phyloP scores from a whole-genome alignment of 1,284 basidiomycete genomes.

The Ganoderma sp. region DNA sequence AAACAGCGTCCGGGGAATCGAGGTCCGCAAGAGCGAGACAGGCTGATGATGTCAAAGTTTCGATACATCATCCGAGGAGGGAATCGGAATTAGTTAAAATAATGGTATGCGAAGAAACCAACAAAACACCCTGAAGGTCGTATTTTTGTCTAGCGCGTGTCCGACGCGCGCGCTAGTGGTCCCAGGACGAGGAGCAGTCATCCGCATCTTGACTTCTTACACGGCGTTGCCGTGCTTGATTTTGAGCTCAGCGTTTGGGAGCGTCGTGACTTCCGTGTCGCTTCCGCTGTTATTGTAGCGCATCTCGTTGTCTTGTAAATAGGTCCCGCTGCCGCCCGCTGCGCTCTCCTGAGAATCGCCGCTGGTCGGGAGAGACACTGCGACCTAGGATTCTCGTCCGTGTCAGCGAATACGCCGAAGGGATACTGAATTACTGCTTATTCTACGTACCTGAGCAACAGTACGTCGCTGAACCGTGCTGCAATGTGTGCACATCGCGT shows the following conservation, averaged over 20 bases:
- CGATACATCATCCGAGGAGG: too few relatives aligned
- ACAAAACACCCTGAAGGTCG: too few relatives aligned
- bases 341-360: not conserved
- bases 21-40: too few relatives aligned
- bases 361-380: not conserved
- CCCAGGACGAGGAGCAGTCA: too few relatives aligned
- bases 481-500: not conserved
- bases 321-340: not conserved
- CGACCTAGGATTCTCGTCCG: not conserved
- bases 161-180: too few relatives aligned
- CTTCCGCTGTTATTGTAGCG: not conserved
- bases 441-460: not conserved
- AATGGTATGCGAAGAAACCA: too few relatives aligned
- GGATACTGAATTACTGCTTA: not conserved
- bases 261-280: not conserved
- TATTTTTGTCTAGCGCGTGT: too few relatives aligned
- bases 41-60: too few relatives aligned
- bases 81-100: too few relatives aligned
- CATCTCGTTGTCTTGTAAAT: not conserved
- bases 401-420: not conserved
- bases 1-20: too few relatives aligned
- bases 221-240: too few relatives aligned
- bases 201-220: too few relatives aligned
- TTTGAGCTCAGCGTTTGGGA: not conserved
- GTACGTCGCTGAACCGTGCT: not conserved